phyloP scores from a whole-genome alignment of 805 yeast species.

The Ogataea philodendri region DNA sequence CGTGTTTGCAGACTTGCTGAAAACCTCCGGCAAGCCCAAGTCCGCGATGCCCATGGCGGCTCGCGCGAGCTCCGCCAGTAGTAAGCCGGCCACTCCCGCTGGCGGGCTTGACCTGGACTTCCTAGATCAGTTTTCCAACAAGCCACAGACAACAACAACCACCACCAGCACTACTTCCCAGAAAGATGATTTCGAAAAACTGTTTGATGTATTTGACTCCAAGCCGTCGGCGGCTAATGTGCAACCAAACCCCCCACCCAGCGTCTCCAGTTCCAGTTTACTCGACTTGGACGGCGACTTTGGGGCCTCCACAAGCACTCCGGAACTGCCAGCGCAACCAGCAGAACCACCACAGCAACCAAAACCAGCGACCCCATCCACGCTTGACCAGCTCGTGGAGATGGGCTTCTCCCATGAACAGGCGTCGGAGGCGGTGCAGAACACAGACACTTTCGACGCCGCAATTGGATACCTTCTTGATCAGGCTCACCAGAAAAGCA shows the following conservation, averaged over 20 bases:
- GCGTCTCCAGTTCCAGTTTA: conserved; percentile 2
- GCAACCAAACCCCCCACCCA: background rate
- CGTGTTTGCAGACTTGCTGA: conserved; percentile 43
- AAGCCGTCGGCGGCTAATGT: conserved; percentile 8
- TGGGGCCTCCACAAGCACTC: background rate
- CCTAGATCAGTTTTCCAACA: conserved; percentile 27
- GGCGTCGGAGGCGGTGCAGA: conserved; percentile 57
- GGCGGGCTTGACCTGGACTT: conserved; percentile 40
- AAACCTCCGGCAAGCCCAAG: conserved; percentile 30
- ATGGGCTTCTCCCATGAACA: conserved; percentile 72
- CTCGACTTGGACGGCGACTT: background rate
- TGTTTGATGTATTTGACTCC: conserved; percentile 26
- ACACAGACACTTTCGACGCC: conserved; percentile 47
- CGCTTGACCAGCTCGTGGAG: conserved; percentile 66
- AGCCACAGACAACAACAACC: no score
- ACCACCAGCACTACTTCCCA: conserved; percentile 11
- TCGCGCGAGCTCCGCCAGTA: conserved; percentile 38
- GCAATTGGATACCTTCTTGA: conserved; percentile 69
- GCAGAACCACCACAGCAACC: no score
- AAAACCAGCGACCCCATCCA: no score
- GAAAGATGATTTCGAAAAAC: conserved; percentile 20
- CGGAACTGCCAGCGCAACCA: conserved; percentile 2
- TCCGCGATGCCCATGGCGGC: conserved; percentile 29
- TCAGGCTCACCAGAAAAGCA: conserved; percentile 45
- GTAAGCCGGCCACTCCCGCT: conserved; percentile 20